A percentile compares a stretch with the other conserved stretches of the same genome.
These are phyloP conservation scores for Hymenoscyphus albidus DNA, from an alignment of 2,329 filamentous ascomycete genomes.

Conservation along the genomic window DNA sequence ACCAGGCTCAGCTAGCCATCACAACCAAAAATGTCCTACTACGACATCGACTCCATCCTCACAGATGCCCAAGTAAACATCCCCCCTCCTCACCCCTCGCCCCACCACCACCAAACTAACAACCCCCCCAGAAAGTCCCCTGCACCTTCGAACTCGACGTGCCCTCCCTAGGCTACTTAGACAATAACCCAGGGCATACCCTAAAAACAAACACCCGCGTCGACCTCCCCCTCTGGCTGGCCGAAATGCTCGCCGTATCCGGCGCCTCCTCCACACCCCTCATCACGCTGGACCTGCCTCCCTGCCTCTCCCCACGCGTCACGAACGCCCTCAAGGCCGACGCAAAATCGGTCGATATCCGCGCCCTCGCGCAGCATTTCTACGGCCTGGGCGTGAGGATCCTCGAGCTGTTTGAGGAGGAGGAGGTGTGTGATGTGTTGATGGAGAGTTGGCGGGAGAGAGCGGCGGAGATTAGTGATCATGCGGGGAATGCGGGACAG, in stretches of 20 bases:
- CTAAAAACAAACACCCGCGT: conserved; percentile 79
- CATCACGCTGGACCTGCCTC: conserved; percentile 76
- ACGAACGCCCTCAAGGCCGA: conserved; percentile 89
- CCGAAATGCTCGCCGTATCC: conserved; percentile 82
- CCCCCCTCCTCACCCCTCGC: conserved; percentile 9
- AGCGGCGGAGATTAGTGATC: conserved; percentile 78
- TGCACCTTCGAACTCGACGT: conserved; percentile 92
- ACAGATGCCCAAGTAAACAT: conserved; percentile 70
- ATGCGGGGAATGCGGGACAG: conserved; percentile 79
- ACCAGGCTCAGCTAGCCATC: not conserved
- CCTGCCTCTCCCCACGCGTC: conserved; percentile 72
- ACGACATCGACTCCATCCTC: conserved; percentile 78
- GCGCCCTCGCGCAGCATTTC: conserved; percentile 80
- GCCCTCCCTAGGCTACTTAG: conserved; percentile 81
- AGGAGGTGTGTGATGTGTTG: conserved; percentile 71
- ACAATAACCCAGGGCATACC: conserved; percentile 67
- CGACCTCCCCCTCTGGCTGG: conserved; percentile 87
- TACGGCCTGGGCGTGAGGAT: conserved; percentile 83
- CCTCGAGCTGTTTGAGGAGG: conserved; percentile 86
- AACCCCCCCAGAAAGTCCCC: conserved; percentile 71
- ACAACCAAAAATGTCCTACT: conserved; percentile 62
- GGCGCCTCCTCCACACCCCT: conserved; percentile 47
- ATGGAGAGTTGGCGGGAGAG: conserved; percentile 76
- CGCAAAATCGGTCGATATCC: conserved; percentile 76
- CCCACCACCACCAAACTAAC: conserved; percentile 11